Percentiles rank a stretch among this genome's conserved stretches.
phyloP scores from a whole-genome alignment of 441 rosid genomes.

The Erodium moschatum region DNA sequence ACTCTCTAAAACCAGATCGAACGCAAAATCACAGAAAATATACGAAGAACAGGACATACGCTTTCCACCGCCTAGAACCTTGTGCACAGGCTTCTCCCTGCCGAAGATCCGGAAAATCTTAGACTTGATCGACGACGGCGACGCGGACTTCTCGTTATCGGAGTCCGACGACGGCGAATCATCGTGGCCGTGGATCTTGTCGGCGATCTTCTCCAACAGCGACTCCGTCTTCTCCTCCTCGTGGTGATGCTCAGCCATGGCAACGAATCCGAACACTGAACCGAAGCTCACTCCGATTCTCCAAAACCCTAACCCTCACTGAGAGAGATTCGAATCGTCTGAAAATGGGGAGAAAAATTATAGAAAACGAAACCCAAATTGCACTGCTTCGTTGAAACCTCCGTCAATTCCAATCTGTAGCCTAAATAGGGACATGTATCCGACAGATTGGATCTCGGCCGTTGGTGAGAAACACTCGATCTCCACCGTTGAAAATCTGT shows the following conservation, averaged over 20 bases:
- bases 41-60: slow-evolving; percentile 28
- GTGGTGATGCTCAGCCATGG: slow-evolving; percentile 51
- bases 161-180: slow-evolving; percentile 33
- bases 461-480: too few species aligned
- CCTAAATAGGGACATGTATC: too few species aligned
- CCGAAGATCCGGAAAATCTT: slow-evolving; percentile 72
- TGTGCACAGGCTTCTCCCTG: slow-evolving; percentile 61
- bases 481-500: too few species aligned
- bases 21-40: not conserved
- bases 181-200: too few species aligned
- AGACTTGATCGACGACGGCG: slow-evolving; percentile 37
- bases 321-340: slow-evolving; percentile 1
- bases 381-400: not conserved
- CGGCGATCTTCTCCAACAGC: too few species aligned
- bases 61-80: slow-evolving; percentile 27
- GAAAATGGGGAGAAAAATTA: slow-evolving; percentile 6
- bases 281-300: slow-evolving; percentile 1
- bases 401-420: too few species aligned
- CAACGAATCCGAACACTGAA: not conserved
- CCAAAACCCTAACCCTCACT: not conserved
- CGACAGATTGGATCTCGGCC: too few species aligned
- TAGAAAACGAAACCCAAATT: not conserved
- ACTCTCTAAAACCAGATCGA: not conserved
- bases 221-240: too few species aligned
- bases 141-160: slow-evolving; percentile 33